phyloP scores from a whole-genome alignment of 306 rosid species.

The Medicago ruthenica region DNA sequence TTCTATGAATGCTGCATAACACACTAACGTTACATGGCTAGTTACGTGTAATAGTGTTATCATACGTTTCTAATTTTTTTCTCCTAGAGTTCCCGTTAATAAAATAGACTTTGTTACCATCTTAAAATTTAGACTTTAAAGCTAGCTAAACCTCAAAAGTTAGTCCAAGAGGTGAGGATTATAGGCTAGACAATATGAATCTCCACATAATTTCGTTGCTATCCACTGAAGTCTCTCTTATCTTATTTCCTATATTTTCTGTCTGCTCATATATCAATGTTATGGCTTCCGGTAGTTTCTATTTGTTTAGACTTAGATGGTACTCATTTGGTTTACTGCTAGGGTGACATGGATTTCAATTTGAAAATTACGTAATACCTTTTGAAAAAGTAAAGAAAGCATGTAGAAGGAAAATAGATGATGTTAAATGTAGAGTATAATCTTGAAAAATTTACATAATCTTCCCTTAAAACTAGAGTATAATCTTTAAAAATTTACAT shows the following conservation, averaged over 20 bases:
- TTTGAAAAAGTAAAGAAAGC: neutral
- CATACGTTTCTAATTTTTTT: neutral
- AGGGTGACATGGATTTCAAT: neutral
- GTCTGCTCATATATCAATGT: neutral
- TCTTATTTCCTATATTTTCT: neutral
- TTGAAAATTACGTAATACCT: neutral
- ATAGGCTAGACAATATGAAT: neutral
- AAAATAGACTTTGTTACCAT: neutral
- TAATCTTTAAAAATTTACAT: neutral
- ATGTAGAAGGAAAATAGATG: neutral
- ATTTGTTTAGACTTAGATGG: neutral
- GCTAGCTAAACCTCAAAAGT: neutral
- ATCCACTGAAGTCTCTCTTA: neutral
- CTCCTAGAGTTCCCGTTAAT: neutral
- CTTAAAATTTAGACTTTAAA: neutral
- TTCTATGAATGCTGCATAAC: neutral
- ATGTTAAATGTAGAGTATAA: neutral
- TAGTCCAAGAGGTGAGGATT: neutral
- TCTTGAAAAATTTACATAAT: neutral
- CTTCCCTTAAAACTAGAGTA: too few relatives aligned
- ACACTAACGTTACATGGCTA: neutral
- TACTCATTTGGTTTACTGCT: neutral
- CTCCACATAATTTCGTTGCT: neutral
- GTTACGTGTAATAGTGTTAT: neutral
- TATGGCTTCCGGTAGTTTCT: neutral